Evolutionary conservation across 148 eudicot genomes (phyloP).

Genomic region (Gaultheria prostrata): DNA sequence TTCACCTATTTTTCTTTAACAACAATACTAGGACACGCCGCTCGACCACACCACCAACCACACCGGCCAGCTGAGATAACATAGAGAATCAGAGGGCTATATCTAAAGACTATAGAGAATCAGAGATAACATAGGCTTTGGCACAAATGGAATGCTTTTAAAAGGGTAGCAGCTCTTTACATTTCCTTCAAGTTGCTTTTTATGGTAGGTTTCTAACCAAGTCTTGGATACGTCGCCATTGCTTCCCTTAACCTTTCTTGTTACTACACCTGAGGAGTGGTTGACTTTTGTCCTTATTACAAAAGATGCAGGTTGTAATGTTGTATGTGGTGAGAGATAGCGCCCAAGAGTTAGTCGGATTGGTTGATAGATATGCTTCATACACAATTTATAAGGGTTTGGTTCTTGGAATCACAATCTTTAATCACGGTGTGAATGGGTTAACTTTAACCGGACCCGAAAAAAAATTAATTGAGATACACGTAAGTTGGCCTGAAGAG

Average conservation of each 20-base stretch:
- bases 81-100: too few relatives aligned
- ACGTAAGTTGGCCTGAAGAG: not conserved
- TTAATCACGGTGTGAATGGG: too few relatives aligned
- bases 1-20: too few relatives aligned
- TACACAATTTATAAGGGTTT: not conserved
- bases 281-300: not conserved
- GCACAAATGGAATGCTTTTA: not conserved
- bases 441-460: rapidly evolving
- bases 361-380: too few relatives aligned
- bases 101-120: too few relatives aligned
- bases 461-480: not conserved
- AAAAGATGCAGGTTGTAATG: not conserved
- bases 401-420: too few relatives aligned
- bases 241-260: not conserved
- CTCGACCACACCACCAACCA: too few relatives aligned
- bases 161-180: not conserved
- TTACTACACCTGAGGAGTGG: not conserved
- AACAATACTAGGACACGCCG: too few relatives aligned
- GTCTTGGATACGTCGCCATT: not conserved
- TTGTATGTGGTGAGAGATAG: not conserved
- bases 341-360: not conserved
- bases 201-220: not conserved
- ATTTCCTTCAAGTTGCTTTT: not conserved
- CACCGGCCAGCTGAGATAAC: too few relatives aligned
- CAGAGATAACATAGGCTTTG: not conserved